Evolutionary conservation across 2,329 filamentous ascomycete genomes (phyloP), one percentile per base, ranked within the genome.

Genomic region (Talaromyces sp.): DNA sequence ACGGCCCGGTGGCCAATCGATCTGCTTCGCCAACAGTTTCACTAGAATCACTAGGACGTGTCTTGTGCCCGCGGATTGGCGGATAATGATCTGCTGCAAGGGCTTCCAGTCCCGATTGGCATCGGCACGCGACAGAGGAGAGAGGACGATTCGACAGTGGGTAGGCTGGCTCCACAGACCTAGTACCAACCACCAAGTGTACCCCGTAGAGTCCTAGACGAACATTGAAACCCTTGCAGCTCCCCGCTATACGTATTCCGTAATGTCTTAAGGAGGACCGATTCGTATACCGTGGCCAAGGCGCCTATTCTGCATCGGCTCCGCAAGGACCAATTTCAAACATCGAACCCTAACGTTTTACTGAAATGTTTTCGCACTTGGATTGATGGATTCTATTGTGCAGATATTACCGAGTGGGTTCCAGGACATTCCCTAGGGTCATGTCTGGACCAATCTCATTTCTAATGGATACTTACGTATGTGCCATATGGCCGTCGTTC

Each of bases 11-110:
- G 6, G 22, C 7, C 27, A 27, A 29, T n/a, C 47, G 47, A 10
- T 49, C 40, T 60, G 58, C 40, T 31, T 45, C 40, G 38, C 56
- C 56, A 47, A 34, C 36, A 27, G 58, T 60, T 60, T 60, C 58
- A 60, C 25, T 53, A n/a, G n/a, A n/a, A n/a, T n/a, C n/a, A n/a
- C n/a, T n/a, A n/a, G n/a, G n/a, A n/a, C n/a, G n/a, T n/a, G n/a
- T n/a, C n/a, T n/a, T n/a, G n/a, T n/a, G n/a, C n/a, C n/a, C n/a
- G n/a, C n/a, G n/a, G n/a, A n/a, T n/a, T n/a, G n/a, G n/a, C n/a
- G n/a, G n/a, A n/a, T n/a, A n/a, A n/a, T n/a, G n/a, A n/a, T n/a
- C n/a, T n/a, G n/a, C n/a, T n/a, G n/a, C n/a, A n/a, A n/a, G n/a
- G n/a, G n/a, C n/a, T n/a, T n/a, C n/a, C n/a, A n/a, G n/a, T n/a